Evolutionary conservation across 202 grass and related monocot species (phyloP), one percentile per base, ranked within the genome.

Genomic region (Saccharum hybrid): DNA sequence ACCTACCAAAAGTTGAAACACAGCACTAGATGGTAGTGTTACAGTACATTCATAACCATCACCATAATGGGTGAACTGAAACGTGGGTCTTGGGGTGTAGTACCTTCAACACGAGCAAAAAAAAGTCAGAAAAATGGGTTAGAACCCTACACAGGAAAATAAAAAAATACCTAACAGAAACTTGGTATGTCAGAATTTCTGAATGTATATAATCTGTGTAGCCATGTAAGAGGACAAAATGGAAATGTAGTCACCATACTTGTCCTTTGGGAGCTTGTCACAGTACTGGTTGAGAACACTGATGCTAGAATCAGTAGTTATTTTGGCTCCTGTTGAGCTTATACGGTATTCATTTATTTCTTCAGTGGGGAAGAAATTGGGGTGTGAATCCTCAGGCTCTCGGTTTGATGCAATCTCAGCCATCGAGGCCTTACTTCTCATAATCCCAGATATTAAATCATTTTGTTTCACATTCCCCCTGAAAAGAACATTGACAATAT

Each of bases 381-480:
- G 83, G 33, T 57, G 23, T 48, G 49, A 33, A 83, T 88, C 82
- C 31, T 84, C 79, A n/a, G 88, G 78, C 21, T 91, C 92, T 90
- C 92, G 88, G 60, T 86, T 94, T 74, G 87, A 86, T 74, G 85
- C 87, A 81, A 71, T 78, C 43, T 93, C 89, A 43, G 88, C 37
- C 95, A 94, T 90, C 2, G 81, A 87, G 28, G 67, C 84, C 60
- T 94, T 88, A 81, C 90, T 98, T 74, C 77, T 92, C 49, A 88
- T 79, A 82, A 91, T 93, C 71, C 85, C 38, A 85, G 88, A 98
- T 80, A 93, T 76, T 68, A 94, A 85, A 87, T 94, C 85, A 85
- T 71, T 87, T 70, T 94, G 90, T 82, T 93, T 86, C 28, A 68
- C 65, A 65, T 94, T 94, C 64, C 83, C 95, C 74, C 95, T 98